These are phyloP conservation scores for Panicum hallii DNA, from an alignment of 202 grass and related monocot genomes.

Conservation along the genomic window DNA sequence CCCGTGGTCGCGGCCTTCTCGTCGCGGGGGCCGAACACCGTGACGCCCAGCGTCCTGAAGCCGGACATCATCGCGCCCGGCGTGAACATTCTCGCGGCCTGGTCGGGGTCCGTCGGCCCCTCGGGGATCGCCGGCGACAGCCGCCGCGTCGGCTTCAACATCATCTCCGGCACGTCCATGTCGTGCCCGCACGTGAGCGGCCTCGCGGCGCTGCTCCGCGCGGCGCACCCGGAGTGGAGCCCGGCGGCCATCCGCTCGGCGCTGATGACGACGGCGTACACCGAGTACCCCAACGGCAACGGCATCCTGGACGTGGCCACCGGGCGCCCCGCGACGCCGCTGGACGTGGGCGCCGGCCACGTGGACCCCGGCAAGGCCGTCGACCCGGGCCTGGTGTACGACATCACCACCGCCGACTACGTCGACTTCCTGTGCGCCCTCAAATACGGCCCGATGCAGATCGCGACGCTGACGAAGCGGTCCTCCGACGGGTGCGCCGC, in stretches of 20 bases:
- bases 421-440: conserved; percentile 93
- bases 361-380: conserved; percentile 79
- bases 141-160: conserved; percentile 83
- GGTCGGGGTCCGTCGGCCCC: conserved; percentile 74
- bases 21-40: conserved; percentile 78
- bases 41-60: conserved; percentile 79
- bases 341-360: conserved; percentile 91
- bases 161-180: conserved; percentile 96
- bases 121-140: conserved; percentile 64
- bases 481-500: conserved; percentile 57
- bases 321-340: conserved; percentile 63
- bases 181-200: conserved; percentile 97
- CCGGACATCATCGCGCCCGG: conserved; percentile 90
- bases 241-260: conserved; percentile 84
- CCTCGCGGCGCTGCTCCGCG: conserved; percentile 76
- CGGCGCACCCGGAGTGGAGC: conserved; percentile 83
- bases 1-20: conserved; percentile 96
- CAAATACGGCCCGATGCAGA: conserved; percentile 72
- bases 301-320: conserved; percentile 85
- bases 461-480: conserved; percentile 68
- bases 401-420: conserved; percentile 74
- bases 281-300: conserved; percentile 58
- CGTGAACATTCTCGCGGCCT: conserved; percentile 90
- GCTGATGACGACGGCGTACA: conserved; percentile 86
- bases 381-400: conserved; percentile 85